These are phyloP conservation scores for Dactylellina drechsleri DNA, from an alignment of 2,329 filamentous ascomycete genomes.

Conservation along the genomic window DNA sequence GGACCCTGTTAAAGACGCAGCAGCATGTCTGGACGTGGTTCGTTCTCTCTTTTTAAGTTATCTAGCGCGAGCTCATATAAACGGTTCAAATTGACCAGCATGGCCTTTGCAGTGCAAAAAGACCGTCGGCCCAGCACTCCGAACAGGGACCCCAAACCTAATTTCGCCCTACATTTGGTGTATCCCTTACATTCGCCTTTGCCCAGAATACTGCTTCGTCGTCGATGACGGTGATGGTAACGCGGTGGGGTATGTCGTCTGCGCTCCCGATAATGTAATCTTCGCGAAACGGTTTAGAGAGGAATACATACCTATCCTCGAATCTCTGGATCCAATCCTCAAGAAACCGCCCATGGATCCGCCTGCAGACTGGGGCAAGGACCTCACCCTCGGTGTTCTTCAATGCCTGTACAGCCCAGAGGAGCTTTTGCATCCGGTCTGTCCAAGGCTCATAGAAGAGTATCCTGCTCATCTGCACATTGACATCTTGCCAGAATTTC, in stretches of 20 bases:
- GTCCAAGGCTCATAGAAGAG: constrained; percentile 49
- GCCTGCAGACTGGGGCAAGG: constrained; percentile 54
- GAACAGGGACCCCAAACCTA: constrained; percentile 35
- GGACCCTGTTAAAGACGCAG: constrained; percentile 44
- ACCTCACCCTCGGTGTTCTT: constrained; percentile 52
- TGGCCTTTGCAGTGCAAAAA: constrained; percentile 37
- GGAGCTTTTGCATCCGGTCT: constrained; percentile 32
- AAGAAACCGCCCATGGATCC: constrained; percentile 44
- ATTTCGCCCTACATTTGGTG: constrained; percentile 57
- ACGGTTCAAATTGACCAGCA: constrained; percentile 1
- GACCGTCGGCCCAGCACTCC: constrained; percentile 53
- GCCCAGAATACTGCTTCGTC: constrained; percentile 60
- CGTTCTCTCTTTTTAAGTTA: constrained; percentile 9
- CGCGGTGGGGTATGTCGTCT: constrained; percentile 62
- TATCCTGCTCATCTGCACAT: constrained; percentile 62
- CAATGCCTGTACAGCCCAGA: constrained; percentile 42
- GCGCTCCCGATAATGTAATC: constrained; percentile 58
- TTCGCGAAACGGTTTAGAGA: constrained; percentile 59
- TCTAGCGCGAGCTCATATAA: neutral
- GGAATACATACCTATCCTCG: constrained; percentile 58
- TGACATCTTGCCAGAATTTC: constrained; percentile 60
- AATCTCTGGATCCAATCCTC: constrained; percentile 43
- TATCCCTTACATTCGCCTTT: constrained; percentile 59
- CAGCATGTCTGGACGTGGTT: constrained; percentile 47
- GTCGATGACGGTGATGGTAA: constrained; percentile 60